Evolutionary conservation across 2,329 filamentous ascomycete species (phyloP), one percentile per base, ranked within the genome.

Genomic region (Penicillium rolfsii): DNA sequence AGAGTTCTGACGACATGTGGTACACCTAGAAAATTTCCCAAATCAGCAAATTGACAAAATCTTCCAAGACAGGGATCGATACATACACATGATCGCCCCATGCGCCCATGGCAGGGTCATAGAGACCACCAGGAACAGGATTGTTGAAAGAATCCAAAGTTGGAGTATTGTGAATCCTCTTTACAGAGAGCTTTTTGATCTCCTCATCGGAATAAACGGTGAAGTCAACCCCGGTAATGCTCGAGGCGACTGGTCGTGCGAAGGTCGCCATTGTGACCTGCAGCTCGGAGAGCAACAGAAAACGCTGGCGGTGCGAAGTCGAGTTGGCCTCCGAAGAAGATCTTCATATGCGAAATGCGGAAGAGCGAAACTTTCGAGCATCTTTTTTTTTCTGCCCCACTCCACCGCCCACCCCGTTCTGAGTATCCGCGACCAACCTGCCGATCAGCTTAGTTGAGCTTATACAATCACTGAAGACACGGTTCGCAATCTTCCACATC

Each of bases 91-190:
- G 86, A 73, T 97, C 92, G 52, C 90, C 88, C 85, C 92, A 97
- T 56, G 94, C 91, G 33, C 95, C 95, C 62, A 99, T 83, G 50
- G 94, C 93, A 58, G 91, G 87, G 77, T 97, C 95, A 74, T 99
- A 97, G 8, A 99, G 84, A 75, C 95, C 95, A 61, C 93, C 93
- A 14, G 93, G 91, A 9, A 96, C 86, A 7, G 94, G 93, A 71
- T 97, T 93, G 67, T 96, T 84, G 59, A 97, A 86, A 60, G 87
- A 92, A 79, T 98, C 95, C 76, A 98, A 95, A n/a, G 95, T 97
- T 67, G 86, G 91, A 55, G 93, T 89, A 80, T 96, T 96, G 73
- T 96, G 90, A 70, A 99, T 96, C 78, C 89, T 88, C 82, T 95
- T 95, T 68, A 97, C 95, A 8, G 95, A 99, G 70, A 98, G 87